Evolutionary conservation across 805 yeast species (phyloP), one percentile per base, ranked within the genome.

Genomic region (Kluyveromyces aestuarii): DNA sequence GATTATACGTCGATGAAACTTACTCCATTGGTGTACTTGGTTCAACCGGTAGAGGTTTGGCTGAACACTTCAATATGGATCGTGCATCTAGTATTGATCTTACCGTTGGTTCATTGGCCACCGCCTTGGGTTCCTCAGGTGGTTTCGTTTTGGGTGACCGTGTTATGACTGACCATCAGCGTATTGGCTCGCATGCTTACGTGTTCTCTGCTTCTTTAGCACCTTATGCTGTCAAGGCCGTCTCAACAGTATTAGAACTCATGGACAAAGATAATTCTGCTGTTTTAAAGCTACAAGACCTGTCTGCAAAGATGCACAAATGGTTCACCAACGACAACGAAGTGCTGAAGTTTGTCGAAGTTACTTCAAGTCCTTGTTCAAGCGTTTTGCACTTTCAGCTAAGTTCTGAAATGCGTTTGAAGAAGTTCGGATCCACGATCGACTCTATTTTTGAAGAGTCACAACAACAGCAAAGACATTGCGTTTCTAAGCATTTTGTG

Each of bases 151-250:
- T 87, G 27, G 99, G 98, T 50, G 83, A 79, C 40, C 67, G 71
- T 25, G 83, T 83, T 48, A 87, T 93, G 88, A 80, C 89, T 35
- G 82, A 82, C 57, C 96, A 91, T 70, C 99, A 93, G 73, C 81
- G 96, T 64, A 84, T 93, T 59, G 84, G 88, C 21, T 87, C 96
- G 13, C 74, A 75, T 55, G 96, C 96, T 2, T 93, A 88, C 63
- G 93, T 93, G 52, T 93, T 87, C 65, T 85, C 95, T 59, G 99
- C 99, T 8, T 79, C 96, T 1, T 77, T 91, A 63, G 98, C 99
- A 11, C 95, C 97, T 21, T 91, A 85, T 67, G 77, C 88, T 40
- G 95, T 96, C 1, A 75, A 72, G 49, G 81, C 82, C 2, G 77
- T 77, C 1, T 76, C 86, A 1, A 72, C 72, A 47, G 76, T 78